Evolutionary conservation across 441 rosid genomes (phyloP).

Genomic region (Bruguiera hainesii): DNA sequence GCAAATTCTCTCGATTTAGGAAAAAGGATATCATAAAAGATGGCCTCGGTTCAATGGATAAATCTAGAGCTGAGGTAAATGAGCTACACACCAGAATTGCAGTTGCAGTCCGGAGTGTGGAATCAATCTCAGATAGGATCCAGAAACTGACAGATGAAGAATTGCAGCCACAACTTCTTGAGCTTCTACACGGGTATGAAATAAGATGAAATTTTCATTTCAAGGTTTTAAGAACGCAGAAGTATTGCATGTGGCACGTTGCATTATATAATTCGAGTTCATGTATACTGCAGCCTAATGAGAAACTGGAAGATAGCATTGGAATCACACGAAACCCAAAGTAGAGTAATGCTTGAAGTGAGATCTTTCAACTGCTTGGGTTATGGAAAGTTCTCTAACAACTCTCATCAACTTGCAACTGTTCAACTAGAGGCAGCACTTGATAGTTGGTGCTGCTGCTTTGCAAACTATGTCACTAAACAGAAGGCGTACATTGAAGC

Average conservation of each 20-base stretch:
- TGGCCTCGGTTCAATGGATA: slow-evolving; percentile 24
- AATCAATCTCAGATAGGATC: slow-evolving; percentile 49
- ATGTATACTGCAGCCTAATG: slow-evolving; percentile 38
- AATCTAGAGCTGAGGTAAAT: slow-evolving; percentile 34
- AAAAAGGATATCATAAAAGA: slow-evolving; percentile 19
- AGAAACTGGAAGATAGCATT: slow-evolving; percentile 47
- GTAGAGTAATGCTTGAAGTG: slow-evolving; percentile 40
- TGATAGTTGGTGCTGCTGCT: slow-evolving; percentile 42
- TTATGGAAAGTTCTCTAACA: slow-evolving; percentile 34
- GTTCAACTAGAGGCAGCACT: slow-evolving; percentile 53
- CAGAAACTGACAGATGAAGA: slow-evolving; percentile 56
- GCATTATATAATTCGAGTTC: background rate
- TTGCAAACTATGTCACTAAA: slow-evolving; percentile 32
- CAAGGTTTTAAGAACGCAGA: background rate
- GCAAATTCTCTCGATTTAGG: slow-evolving; percentile 35
- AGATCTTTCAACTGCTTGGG: slow-evolving; percentile 31
- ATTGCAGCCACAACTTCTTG: slow-evolving; percentile 56
- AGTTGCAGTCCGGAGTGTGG: slow-evolving; percentile 44
- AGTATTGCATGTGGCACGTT: background rate
- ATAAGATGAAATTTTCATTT: slow-evolving; percentile 1
- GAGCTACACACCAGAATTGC: slow-evolving; percentile 38
- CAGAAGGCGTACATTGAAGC: slow-evolving; percentile 53
- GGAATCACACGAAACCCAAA: slow-evolving; percentile 51
- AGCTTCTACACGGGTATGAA: slow-evolving; percentile 54
- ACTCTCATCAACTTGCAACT: slow-evolving; percentile 56